A percentile compares a stretch with the other conserved stretches of the same genome.
Evolutionary conservation across 2,329 filamentous ascomycete genomes (phyloP).

Genomic region (Sarocladiaceae sp.): DNA sequence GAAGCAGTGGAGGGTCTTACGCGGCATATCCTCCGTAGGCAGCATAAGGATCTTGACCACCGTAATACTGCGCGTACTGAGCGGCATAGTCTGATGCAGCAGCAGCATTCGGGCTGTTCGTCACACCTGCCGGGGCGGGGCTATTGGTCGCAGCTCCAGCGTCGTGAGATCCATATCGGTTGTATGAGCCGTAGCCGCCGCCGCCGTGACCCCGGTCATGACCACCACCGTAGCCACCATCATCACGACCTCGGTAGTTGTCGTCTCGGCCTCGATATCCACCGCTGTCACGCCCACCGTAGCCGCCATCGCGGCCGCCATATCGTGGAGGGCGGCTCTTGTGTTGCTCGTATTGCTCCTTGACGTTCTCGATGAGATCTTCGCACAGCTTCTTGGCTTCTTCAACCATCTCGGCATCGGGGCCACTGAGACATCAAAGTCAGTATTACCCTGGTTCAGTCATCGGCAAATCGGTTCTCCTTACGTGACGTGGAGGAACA

Average conservation of each 20-base stretch:
- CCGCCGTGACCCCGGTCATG: constrained; percentile 18
- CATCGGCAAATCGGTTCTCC: constrained; percentile 32
- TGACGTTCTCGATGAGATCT: constrained; percentile 80
- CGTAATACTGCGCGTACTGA: constrained; percentile 80
- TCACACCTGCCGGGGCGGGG: constrained; percentile 22
- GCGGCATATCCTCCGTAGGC: constrained; percentile 84
- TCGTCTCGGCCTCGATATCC: constrained; percentile 25
- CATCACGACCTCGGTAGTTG: constrained; percentile 28
- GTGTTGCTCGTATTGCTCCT: constrained; percentile 83
- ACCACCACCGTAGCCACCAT: constrained; percentile 18
- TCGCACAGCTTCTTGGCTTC: constrained; percentile 84
- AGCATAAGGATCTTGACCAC: constrained; percentile 73
- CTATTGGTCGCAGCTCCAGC: constrained; percentile 25
- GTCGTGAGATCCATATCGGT: constrained; percentile 22
- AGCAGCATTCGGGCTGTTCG: constrained; percentile 19
- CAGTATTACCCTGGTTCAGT: neutral
- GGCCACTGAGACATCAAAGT: constrained; percentile 55
- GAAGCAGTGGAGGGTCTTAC: constrained; percentile 32
- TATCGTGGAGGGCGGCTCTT: constrained; percentile 71
- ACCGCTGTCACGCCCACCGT: constrained; percentile 32
- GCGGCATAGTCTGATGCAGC: constrained; percentile 59
- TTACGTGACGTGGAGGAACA: constrained; percentile 94
- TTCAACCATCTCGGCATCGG: constrained; percentile 78
- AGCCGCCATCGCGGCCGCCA: constrained; percentile 35
- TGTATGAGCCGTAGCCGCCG: constrained; percentile 23